phyloP scores from a whole-genome alignment of 2,329 filamentous ascomycete genomes.

The Polychaeton citri region DNA sequence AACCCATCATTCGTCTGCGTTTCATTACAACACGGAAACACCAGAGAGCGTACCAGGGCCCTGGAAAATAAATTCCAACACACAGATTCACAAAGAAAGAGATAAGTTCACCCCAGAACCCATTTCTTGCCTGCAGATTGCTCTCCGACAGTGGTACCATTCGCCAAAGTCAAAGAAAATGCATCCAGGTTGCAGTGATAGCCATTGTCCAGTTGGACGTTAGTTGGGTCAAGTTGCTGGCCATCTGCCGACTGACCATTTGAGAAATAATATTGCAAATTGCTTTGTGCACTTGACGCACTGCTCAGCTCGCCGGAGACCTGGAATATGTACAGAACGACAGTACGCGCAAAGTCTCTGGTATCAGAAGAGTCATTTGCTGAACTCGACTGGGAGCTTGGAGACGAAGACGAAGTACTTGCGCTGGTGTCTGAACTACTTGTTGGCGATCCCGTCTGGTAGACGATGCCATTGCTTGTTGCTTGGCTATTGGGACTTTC shows the following conservation, averaged over 20 bases:
- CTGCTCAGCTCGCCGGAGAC: constrained; percentile 24
- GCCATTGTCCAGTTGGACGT: constrained; percentile 17
- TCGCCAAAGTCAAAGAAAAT: constrained; percentile 7
- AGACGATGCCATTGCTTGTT: constrained; percentile 21
- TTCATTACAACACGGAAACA: no score
- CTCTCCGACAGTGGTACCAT: constrained; percentile 16
- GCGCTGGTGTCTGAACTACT: constrained; percentile 3
- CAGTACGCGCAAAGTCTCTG: constrained; percentile 32
- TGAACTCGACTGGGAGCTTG: constrained; percentile 9
- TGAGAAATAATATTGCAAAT: constrained; percentile 23
- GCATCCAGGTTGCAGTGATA: constrained; percentile 12
- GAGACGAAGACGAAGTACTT: constrained; percentile 6
- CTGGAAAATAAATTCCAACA: no score
- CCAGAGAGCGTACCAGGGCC: no score
- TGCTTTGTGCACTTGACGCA: constrained; percentile 30
- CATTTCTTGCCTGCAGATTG: no score
- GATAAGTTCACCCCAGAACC: no score
- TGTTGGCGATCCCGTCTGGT: constrained; percentile 9
- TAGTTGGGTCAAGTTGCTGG: constrained; percentile 7
- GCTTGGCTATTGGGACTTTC: not conserved
- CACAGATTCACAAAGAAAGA: no score
- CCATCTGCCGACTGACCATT: constrained; percentile 8
- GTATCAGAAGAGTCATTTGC: constrained; percentile 7
- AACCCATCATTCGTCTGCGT: no score
- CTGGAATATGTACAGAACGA: constrained; percentile 33